Conservation (phyloP, 306 rosid species). For the Glycine soja region DNA sequence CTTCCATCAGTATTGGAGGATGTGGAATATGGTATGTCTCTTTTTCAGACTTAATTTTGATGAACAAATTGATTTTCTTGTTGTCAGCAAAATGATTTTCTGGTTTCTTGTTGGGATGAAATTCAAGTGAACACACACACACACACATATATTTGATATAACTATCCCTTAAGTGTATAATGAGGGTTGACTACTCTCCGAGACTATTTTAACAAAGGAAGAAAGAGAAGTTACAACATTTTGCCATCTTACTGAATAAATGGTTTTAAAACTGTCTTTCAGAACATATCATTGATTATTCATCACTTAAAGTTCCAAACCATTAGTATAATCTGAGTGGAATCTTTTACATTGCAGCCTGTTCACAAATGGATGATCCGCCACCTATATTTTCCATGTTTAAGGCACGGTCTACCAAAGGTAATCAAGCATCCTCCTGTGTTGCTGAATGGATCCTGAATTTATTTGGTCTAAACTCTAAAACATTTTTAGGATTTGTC, state of each 20-base stretch:
- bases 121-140: conserved; percentile 4
- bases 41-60: conserved; percentile 32
- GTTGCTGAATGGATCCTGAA: background rate
- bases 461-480: background rate
- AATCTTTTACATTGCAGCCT: conserved; percentile 67
- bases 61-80: conserved; percentile 18
- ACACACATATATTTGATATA: background rate
- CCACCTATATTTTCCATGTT: conserved; percentile 90
- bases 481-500: background rate
- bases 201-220: conserved; percentile 32
- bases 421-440: conserved; percentile 53
- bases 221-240: background rate
- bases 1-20: conserved; percentile 91
- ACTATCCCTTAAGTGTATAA: conserved; percentile 1
- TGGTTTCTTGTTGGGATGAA: conserved; percentile 19
- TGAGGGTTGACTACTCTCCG: conserved; percentile 22
- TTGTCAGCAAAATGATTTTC: conserved; percentile 21
- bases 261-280: conserved; percentile 34
- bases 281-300: background rate
- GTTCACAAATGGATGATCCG: conserved; percentile 99
- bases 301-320: conserved; percentile 20
- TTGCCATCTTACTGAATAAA: conserved; percentile 9
- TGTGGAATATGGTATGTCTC: conserved; percentile 97
- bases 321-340: conserved; percentile 42
- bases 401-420: conserved; percentile 83